Percentiles rank a stretch among this genome's conserved stretches.
Evolutionary conservation across 1,284 basidiomycete genomes (phyloP).

Genomic region (Ceratobasidium sp.): DNA sequence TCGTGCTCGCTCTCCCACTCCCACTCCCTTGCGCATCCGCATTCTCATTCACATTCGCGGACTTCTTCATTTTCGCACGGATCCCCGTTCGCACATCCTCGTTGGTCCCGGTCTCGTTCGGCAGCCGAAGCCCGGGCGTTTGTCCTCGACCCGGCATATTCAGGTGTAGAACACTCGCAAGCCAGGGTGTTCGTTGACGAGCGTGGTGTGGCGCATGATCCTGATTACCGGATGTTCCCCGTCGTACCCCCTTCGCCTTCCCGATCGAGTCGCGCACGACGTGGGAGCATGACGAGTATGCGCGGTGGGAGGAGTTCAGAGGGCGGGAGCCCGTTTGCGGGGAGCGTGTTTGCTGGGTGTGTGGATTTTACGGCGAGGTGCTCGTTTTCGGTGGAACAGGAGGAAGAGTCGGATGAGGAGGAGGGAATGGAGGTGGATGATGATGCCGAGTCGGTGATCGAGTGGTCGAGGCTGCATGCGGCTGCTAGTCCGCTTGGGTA

Average conservation of each 20-base stretch:
- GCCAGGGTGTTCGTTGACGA: slow-evolving; percentile 25
- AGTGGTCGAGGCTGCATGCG: slow-evolving; percentile 32
- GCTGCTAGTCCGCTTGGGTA: slow-evolving; percentile 26
- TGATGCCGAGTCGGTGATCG: slow-evolving; percentile 34
- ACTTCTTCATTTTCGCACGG: slow-evolving; percentile 22
- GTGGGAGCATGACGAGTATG: slow-evolving; percentile 20
- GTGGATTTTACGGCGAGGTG: slow-evolving; percentile 23
- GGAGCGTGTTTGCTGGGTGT: slow-evolving; percentile 31
- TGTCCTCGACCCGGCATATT: slow-evolving; percentile 34
- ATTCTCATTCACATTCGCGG: slow-evolving; percentile 8
- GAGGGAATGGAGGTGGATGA: slow-evolving; percentile 20
- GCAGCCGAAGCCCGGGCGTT: slow-evolving; percentile 38
- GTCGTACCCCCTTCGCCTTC: neutral
- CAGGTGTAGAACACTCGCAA: slow-evolving; percentile 23
- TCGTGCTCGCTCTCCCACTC: neutral
- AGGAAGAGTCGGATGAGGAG: slow-evolving; percentile 8
- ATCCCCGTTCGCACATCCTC: slow-evolving; percentile 8
- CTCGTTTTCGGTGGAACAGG: neutral
- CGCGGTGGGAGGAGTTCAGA: slow-evolving; percentile 8
- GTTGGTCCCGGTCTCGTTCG: slow-evolving; percentile 27
- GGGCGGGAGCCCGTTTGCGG: slow-evolving; percentile 31
- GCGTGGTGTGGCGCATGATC: slow-evolving; percentile 30
- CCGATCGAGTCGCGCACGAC: slow-evolving; percentile 5
- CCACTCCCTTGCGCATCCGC: neutral
- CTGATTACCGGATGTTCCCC: slow-evolving; percentile 38